These are phyloP conservation scores for Lactarius vividus DNA, from an alignment of 768 basidiomycete genomes.

Conservation along the genomic window DNA sequence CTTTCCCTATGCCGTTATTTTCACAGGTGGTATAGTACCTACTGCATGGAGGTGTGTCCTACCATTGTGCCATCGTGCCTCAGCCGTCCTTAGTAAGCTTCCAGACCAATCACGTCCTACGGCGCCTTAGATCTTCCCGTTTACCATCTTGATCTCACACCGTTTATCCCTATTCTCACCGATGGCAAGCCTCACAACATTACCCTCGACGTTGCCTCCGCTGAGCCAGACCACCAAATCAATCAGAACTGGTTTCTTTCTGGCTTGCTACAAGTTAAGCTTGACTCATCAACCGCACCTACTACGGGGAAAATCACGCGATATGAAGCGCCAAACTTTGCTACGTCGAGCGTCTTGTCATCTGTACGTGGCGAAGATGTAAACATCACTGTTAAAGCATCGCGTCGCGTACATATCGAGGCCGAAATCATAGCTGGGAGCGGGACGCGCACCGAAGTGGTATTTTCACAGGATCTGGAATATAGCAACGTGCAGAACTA, in stretches of 20 bases:
- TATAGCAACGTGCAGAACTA: slow-evolving; percentile 65
- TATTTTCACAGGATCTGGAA: slow-evolving; percentile 57
- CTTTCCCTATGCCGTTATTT: slow-evolving; percentile 46
- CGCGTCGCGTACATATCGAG: slow-evolving; percentile 56
- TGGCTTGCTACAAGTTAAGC: slow-evolving; percentile 62
- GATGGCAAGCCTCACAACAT: slow-evolving; percentile 54
- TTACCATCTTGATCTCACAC: not conserved
- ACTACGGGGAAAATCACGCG: slow-evolving; percentile 66
- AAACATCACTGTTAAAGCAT: slow-evolving; percentile 43
- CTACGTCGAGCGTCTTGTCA: slow-evolving; percentile 48
- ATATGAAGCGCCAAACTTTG: slow-evolving; percentile 58
- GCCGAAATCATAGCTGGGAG: slow-evolving; percentile 60
- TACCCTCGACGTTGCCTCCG: slow-evolving; percentile 70
- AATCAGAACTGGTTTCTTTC: slow-evolving; percentile 79
- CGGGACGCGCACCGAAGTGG: slow-evolving; percentile 52
- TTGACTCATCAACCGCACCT: slow-evolving; percentile 56
- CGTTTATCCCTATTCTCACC: not conserved
- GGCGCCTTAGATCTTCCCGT: not conserved
- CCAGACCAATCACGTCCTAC: slow-evolving; percentile 54
- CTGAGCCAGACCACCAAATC: slow-evolving; percentile 61
- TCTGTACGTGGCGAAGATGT: slow-evolving; percentile 43
- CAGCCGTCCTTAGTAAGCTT: not conserved
- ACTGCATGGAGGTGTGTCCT: slow-evolving; percentile 60
- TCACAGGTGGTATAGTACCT: slow-evolving; percentile 44
- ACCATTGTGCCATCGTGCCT: not conserved